Conservation (phyloP, 345 rosid species). For the Mallotus nudiflorus region DNA sequence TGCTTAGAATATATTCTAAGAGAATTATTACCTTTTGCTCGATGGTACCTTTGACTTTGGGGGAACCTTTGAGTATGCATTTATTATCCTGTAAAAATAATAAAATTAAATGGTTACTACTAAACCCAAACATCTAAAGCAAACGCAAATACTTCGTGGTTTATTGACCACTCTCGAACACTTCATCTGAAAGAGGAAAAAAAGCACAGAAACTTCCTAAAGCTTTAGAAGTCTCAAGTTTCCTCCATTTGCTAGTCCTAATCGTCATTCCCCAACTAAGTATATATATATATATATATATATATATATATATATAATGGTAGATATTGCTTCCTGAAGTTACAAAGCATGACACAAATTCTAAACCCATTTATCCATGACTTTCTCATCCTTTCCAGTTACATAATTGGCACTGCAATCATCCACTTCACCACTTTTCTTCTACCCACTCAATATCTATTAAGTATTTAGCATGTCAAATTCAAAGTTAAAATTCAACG, state of each 20-base stretch:
- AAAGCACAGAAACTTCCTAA: neutral
- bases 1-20: neutral
- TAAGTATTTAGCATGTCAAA: neutral
- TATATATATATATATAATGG: neutral
- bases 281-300: too few relatives aligned
- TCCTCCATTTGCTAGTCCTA: neutral
- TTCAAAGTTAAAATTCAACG: neutral
- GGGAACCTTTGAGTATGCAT: slow-evolving; percentile 61
- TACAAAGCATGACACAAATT: neutral
- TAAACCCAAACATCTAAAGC: neutral
- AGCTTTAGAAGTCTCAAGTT: neutral
- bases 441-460: neutral
- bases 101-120: slow-evolving; percentile 1
- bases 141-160: neutral
- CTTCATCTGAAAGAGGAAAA: neutral
- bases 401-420: too few relatives aligned
- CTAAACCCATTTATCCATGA: neutral
- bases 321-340: neutral
- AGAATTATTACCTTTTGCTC: slow-evolving; percentile 34
- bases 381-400: too few relatives aligned
- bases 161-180: neutral
- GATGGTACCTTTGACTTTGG: slow-evolving; percentile 48
- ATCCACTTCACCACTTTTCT: neutral
- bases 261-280: neutral
- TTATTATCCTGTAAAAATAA: slow-evolving; percentile 49